These are phyloP conservation scores for Nematodospora valgi DNA, from an alignment of 805 yeast species.

Conservation along the genomic window DNA sequence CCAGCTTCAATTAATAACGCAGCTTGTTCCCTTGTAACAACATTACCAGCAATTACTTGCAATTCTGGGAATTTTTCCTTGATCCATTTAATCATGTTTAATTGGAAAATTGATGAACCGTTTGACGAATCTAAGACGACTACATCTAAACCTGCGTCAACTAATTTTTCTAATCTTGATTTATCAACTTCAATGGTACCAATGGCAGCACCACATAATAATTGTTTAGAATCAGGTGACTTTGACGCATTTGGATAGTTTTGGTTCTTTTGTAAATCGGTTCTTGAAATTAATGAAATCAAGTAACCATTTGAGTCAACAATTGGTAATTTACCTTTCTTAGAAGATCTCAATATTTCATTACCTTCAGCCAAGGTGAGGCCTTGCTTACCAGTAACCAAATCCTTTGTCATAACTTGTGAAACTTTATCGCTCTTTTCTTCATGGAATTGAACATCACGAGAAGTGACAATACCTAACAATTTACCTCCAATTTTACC, in stretches of 20 bases:
- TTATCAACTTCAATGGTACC: conserved; percentile 92
- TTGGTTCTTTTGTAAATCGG: conserved; percentile 95
- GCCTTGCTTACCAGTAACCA: conserved; percentile 81
- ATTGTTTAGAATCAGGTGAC: conserved; percentile 88
- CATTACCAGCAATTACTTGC: conserved; percentile 96
- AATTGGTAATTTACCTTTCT: conserved; percentile 97
- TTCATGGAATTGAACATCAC: conserved; percentile 95
- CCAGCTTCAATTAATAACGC: conserved; percentile 93
- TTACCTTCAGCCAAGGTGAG: conserved; percentile 83
- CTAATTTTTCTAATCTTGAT: conserved; percentile 78
- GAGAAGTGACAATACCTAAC: conserved; percentile 92
- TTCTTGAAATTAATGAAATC: conserved; percentile 86
- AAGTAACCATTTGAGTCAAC: conserved; percentile 74
- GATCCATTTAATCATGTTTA: conserved; percentile 90
- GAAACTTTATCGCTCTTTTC: conserved; percentile 58
- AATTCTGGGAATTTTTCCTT: conserved; percentile 74
- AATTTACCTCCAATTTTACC: conserved; percentile 88
- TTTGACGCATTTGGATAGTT: conserved; percentile 93
- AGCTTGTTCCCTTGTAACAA: conserved; percentile 98
- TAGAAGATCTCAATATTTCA: conserved; percentile 82
- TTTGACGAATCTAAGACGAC: conserved; percentile 95
- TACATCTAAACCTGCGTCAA: conserved; percentile 95
- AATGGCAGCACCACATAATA: conserved; percentile 97
- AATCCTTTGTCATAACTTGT: conserved; percentile 86
- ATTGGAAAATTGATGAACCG: conserved; percentile 95